Percentiles rank a stretch among this genome's conserved stretches.
Conservation (phyloP, 129 eudicot genomes). For the Artemisia tridentata region DNA sequence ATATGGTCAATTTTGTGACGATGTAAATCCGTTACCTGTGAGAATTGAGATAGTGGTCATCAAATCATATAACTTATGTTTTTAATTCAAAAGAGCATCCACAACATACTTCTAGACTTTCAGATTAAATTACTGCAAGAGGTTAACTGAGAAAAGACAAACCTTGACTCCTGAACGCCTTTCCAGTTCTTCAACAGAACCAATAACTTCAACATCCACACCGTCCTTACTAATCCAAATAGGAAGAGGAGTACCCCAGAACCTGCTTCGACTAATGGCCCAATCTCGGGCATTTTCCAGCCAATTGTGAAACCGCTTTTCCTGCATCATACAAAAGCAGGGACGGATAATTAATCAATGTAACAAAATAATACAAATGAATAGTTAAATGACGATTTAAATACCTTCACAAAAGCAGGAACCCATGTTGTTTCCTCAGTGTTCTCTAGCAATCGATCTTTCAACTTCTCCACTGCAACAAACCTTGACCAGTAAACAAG, state of each 20-base stretch:
- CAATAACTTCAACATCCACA: constrained; percentile 60
- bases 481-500: neutral
- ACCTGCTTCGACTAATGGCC: constrained; percentile 82
- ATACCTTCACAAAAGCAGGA: constrained; percentile 11
- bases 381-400: too few species aligned
- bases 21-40: constrained; percentile 73
- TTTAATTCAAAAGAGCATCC: neutral
- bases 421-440: neutral
- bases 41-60: neutral
- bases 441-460: constrained; percentile 5
- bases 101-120: neutral
- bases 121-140: too few species aligned
- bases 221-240: constrained; percentile 84
- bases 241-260: constrained; percentile 91
- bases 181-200: constrained; percentile 66
- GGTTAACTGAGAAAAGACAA: neutral
- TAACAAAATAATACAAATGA: too few species aligned
- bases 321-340: constrained; percentile 29
- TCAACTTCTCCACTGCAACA: constrained; percentile 13
- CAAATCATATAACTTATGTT: neutral
- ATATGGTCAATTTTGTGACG: constrained; percentile 92
- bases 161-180: constrained; percentile 66
- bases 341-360: neutral
- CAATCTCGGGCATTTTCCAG: constrained; percentile 81
- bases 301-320: constrained; percentile 85